Conservation (phyloP, 1,284 basidiomycete species). For the Flammula alnicola region DNA sequence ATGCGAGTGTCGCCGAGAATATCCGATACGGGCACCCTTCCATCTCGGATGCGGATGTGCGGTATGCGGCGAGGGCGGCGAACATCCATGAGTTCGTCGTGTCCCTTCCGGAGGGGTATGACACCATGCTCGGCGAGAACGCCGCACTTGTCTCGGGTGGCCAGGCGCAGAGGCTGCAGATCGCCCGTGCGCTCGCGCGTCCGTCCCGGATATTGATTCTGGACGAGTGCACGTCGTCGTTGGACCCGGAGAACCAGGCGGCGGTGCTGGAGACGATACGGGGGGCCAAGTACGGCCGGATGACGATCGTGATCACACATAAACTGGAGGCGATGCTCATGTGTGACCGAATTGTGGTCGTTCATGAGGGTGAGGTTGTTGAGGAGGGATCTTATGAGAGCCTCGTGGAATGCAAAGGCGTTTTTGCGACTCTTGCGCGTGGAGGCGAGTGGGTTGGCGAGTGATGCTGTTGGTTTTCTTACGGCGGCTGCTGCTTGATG, state of each 20-base stretch:
- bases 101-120: constrained; percentile 81
- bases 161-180: constrained; percentile 89
- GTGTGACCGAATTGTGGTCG: constrained; percentile 90
- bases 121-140: constrained; percentile 88
- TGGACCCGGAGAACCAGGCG: constrained; percentile 79
- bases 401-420: constrained; percentile 69
- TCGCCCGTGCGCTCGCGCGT: constrained; percentile 37
- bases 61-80: constrained; percentile 74
- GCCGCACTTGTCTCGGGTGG: constrained; percentile 90
- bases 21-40: constrained; percentile 77
- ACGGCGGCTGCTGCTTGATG: too few relatives aligned
- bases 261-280: constrained; percentile 80
- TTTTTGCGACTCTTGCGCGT: constrained; percentile 83
- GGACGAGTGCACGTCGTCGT: constrained; percentile 20
- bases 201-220: constrained; percentile 14
- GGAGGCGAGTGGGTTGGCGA: constrained; percentile 93
- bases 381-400: constrained; percentile 84
- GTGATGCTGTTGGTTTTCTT: too few relatives aligned
- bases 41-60: constrained; percentile 60
- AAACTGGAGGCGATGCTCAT: constrained; percentile 89
- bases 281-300: constrained; percentile 53
- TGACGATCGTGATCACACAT: constrained; percentile 93
- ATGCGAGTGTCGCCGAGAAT: constrained; percentile 84
- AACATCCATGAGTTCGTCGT: constrained; percentile 87
- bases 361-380: constrained; percentile 77